Evolutionary conservation across 1,284 basidiomycete species (phyloP).

Genomic region (Irpex sp.): DNA sequence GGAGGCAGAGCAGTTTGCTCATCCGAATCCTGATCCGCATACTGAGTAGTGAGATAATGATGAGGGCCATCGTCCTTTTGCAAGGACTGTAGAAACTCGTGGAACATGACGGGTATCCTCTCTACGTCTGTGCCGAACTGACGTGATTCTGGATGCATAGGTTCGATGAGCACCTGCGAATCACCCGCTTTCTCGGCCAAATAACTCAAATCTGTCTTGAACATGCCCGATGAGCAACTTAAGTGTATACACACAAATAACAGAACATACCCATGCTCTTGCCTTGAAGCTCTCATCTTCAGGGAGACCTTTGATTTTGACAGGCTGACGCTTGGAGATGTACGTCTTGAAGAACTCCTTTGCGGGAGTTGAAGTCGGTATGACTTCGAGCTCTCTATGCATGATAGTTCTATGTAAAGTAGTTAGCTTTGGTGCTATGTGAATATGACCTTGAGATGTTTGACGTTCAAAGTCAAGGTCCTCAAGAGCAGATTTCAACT

Average conservation of each 20-base stretch:
- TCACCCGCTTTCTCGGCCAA: conserved; percentile 25
- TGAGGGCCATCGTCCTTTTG: conserved; percentile 19
- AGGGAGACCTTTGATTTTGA: conserved; percentile 24
- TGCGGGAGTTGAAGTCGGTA: not conserved
- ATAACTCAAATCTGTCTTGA: conserved; percentile 23
- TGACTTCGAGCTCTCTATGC: not conserved
- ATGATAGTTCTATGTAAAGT: no score
- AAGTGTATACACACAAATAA: not conserved
- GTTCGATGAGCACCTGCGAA: conserved; percentile 26
- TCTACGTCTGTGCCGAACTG: conserved; percentile 30
- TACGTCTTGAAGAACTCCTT: conserved; percentile 24
- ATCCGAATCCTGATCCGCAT: conserved; percentile 26
- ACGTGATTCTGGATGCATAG: conserved; percentile 24
- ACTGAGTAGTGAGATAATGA: conserved; percentile 32
- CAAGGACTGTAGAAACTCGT: conserved; percentile 23
- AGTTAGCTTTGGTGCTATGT: no score
- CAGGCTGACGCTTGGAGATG: conserved; percentile 24
- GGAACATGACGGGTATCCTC: conserved; percentile 23
- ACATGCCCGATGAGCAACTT: not conserved
- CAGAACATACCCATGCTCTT: conserved; percentile 24
- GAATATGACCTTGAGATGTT: no score
- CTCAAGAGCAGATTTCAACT: no score
- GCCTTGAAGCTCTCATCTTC: conserved; percentile 27
- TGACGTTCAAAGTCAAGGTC: no score
- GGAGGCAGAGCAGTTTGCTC: conserved; percentile 28